Evolutionary conservation across 75 land plant genomes (phyloP).

Genomic region (Sequoia sempervirens): DNA sequence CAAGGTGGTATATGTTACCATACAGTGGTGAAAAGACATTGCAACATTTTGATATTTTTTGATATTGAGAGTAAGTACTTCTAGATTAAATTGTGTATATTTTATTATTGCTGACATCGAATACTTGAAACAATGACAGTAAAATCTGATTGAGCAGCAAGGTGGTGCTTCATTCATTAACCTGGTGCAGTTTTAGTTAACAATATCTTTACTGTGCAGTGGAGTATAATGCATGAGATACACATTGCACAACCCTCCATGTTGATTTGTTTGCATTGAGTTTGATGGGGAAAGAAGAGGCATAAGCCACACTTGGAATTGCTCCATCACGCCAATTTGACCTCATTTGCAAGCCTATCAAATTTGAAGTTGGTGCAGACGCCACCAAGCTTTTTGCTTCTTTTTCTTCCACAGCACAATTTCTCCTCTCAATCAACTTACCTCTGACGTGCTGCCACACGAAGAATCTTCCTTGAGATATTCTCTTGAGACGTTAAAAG

Average conservation of each 20-base stretch:
- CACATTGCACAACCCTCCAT: not conserved
- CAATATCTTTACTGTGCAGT: too few species aligned
- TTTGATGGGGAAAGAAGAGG: not conserved
- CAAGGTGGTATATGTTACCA: too few species aligned
- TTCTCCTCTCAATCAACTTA: not conserved
- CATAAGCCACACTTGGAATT: not conserved
- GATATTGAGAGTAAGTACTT: too few species aligned
- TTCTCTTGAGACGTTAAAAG: not conserved
- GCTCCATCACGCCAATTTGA: not conserved
- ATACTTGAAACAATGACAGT: too few species aligned
- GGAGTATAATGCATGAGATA: too few species aligned
- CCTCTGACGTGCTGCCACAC: not conserved
- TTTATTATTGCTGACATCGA: too few species aligned
- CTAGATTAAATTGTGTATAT: too few species aligned
- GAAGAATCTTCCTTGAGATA: not conserved
- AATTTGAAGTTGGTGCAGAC: conserved; percentile 1
- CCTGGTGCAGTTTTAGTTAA: too few species aligned
- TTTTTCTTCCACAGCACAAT: not conserved
- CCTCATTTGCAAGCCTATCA: not conserved
- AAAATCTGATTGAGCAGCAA: too few species aligned
- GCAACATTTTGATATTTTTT: too few species aligned
- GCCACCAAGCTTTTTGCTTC: not conserved
- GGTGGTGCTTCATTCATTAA: too few species aligned
- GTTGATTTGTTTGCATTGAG: not conserved
- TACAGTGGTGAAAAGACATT: too few species aligned